Base-by-base conservation (phyloP, 495 filamentous ascomycete genomes). In the Penicillium ochrochloron region DNA sequence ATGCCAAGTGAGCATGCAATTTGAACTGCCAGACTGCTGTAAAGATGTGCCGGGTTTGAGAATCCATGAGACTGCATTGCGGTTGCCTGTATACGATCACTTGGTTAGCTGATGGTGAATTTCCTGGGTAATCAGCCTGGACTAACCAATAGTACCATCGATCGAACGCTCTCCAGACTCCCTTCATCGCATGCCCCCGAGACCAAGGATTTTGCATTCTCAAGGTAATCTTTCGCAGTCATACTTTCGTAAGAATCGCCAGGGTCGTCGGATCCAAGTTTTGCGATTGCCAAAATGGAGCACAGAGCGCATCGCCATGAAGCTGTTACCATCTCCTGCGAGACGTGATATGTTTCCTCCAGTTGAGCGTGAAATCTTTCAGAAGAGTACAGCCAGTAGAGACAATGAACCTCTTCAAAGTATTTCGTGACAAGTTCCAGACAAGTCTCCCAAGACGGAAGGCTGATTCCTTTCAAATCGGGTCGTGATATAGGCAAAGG, bases 281-380 rank as follows among this genome's bases (percentile, higher is more conserved):
- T 46, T 46, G 42, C 42, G n/a, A 46, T 46, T 7, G 42, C 42
- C 42, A 46, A 21, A 21, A 46, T 46, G 19, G 42, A 46, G n/a
- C n/a, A 46, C 4, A 46, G 42, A 46, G 42, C 5, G 17, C 42
- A 46, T 46, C 42, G 17, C 42, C 42, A 46, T 46, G 42, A 46
- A 21, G 42, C 42, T 5, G 42, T 19, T 21, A 46, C 3, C 17
- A n/a, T 46, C 42, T 46, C 42, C 9, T 46, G 42, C n/a, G 42
- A 46, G 7, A 46, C 42, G 5, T 21, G 42, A 46, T 46, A 46
- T 21, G n/a, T 46, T 10, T 46, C 42, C 19, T 46, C 42, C 9
- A 46, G 7, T n/a, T 46, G 42, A 46, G n/a, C 42, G 7, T 46
- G 42, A 46, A 46, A 46, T 10, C 42, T n/a, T 5, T 46, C 42